These are phyloP conservation scores for Neopestalotiopsis sp. DNA, from an alignment of 2,329 filamentous ascomycete genomes.

Conservation along the genomic window DNA sequence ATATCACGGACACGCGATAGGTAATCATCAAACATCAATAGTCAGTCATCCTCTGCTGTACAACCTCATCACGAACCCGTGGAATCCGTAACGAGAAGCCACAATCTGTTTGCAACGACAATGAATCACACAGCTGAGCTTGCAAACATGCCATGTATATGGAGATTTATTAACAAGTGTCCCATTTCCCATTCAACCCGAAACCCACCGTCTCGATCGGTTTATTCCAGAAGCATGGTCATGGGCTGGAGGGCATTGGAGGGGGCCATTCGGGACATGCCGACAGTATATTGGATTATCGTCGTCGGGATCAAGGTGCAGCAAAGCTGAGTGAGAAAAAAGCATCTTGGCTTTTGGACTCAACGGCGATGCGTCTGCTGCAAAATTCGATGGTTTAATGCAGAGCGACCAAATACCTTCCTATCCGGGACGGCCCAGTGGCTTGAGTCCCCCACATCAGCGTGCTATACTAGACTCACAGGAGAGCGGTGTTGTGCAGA, in stretches of 20 bases:
- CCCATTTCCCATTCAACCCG: constrained; percentile 1
- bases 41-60: background rate
- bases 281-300: background rate
- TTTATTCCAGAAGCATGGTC: background rate
- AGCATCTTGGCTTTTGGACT: background rate
- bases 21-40: background rate
- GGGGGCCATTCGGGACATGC: background rate
- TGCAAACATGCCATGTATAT: background rate
- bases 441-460: background rate
- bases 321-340: background rate
- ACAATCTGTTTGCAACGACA: background rate
- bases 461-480: background rate
- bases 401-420: background rate
- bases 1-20: too few species aligned
- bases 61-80: background rate
- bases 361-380: background rate
- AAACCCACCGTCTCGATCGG: background rate
- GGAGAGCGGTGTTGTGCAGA: background rate
- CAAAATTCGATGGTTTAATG: background rate
- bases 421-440: background rate
- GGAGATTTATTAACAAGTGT: background rate
- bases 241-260: background rate
- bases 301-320: background rate
- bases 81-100: background rate
- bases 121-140: background rate